Percentiles rank a stretch among this genome's conserved stretches.
Evolutionary conservation across 257 asterid species (phyloP).

Genomic region (Euphrasia confusa): DNA sequence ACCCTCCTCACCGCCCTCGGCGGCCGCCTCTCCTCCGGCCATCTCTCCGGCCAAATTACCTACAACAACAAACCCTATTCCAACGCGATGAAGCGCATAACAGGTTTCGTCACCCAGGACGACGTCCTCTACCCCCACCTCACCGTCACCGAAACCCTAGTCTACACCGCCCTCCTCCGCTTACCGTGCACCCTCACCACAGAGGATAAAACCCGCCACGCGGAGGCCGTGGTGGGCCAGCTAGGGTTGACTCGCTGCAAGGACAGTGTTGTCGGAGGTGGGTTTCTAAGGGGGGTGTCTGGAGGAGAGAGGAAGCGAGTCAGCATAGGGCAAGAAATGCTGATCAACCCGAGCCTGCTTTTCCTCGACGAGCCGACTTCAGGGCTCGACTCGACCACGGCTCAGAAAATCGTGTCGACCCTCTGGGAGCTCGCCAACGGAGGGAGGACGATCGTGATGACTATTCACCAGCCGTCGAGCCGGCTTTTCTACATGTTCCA

Average conservation of each 20-base stretch:
- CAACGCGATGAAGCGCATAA: constrained; percentile 51
- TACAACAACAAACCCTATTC: constrained; percentile 59
- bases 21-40: constrained; percentile 44
- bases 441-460: constrained; percentile 67
- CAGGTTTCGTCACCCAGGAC: constrained; percentile 87
- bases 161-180: constrained; percentile 66
- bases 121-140: constrained; percentile 70
- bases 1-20: constrained; percentile 74
- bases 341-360: constrained; percentile 64
- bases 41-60: constrained; percentile 43
- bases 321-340: constrained; percentile 86
- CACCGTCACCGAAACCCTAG: constrained; percentile 67
- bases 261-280: constrained; percentile 48
- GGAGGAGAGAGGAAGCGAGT: constrained; percentile 84
- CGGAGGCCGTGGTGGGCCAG: constrained; percentile 51
- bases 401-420: constrained; percentile 59
- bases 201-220: constrained; percentile 40
- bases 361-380: constrained; percentile 87
- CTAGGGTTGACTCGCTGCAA: constrained; percentile 54
- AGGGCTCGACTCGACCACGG: constrained; percentile 77
- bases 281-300: constrained; percentile 52
- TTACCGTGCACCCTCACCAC: constrained; percentile 40
- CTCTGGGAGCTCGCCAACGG: constrained; percentile 57
- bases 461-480: constrained; percentile 88
- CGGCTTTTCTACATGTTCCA: constrained; percentile 72